Base-by-base conservation (phyloP, 2,329 filamentous ascomycete genomes). In the Ophiognomonia clavigignenti-juglandacearum region DNA sequence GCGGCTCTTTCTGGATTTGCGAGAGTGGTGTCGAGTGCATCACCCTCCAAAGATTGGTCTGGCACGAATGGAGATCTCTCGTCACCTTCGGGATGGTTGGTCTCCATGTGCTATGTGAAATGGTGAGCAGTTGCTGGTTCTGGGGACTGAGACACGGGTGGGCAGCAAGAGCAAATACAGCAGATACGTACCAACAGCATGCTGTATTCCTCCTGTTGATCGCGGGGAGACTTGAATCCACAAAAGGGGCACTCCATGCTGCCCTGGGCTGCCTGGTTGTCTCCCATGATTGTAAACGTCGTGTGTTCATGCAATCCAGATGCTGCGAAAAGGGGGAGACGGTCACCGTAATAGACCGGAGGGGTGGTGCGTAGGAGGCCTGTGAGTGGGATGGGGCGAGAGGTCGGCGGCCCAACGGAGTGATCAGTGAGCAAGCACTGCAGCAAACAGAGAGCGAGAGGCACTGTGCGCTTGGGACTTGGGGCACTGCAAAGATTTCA, bases 181-280 rank as follows among this genome's bases (percentile, higher is more conserved):
- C 34, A 27, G 35, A 20, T n/a, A 56, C 63, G 53, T 53, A 67
- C 66, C 51, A 66, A 41, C 45, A 68, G 39, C 45, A 69, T 61
- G 43, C 61, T 57, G 51, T 67, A 60, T 42, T 66, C 61, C 39
- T 60, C 59, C 11, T 59, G 52, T 9, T 45, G 32, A 13, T 37
- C 48, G n/a, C 29, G 24, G 22, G 19, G 43, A 10, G 59, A 49
- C 26, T 53, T 55, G 52, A 61, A 67, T 43, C 61, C 61, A 47
- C 67, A 70, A 43, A 69, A 70, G 3, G 67, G 67, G 39, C 67
- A 64, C 9, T 44, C 47, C 50, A 57, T 54, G 27, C 26, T n/a
- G 4, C 24, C 43, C 24, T 23, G n/a, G n/a, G n/a, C n/a, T n/a
- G n/a, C n/a, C n/a, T n/a, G 6, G n/a, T 19, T 9, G 11, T 35